phyloP scores from a whole-genome alignment of 495 filamentous ascomycete genomes.

The Cercophora newfieldiana region DNA sequence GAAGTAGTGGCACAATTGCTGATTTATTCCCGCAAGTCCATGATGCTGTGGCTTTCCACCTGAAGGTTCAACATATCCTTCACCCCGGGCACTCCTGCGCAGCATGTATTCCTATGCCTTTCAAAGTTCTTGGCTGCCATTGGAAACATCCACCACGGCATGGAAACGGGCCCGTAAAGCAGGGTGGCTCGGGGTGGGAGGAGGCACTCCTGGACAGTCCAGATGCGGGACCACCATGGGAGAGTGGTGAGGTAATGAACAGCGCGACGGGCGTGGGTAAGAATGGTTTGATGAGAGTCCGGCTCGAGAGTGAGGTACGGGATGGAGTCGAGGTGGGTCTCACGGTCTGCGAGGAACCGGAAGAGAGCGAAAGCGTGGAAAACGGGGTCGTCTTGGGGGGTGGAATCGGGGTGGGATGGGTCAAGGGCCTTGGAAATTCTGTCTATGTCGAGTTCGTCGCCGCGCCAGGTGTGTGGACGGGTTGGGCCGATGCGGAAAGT shows the following conservation, averaged over 20 bases:
- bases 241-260: constrained; percentile 1
- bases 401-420: too few species aligned
- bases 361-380: too few species aligned
- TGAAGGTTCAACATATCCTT: constrained; percentile 5
- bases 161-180: constrained; percentile 1
- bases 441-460: too few species aligned
- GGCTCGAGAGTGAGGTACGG: constrained; percentile 1
- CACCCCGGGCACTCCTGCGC: background rate
- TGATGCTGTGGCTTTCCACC: too few species aligned
- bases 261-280: background rate
- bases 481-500: too few species aligned
- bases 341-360: too few species aligned
- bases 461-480: too few species aligned
- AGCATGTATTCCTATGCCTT: background rate
- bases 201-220: constrained; percentile 10
- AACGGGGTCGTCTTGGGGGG: too few species aligned
- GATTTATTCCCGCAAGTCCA: too few species aligned
- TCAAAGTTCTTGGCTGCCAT: background rate
- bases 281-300: background rate
- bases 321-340: background rate
- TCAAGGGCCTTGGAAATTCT: too few species aligned
- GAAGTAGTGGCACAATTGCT: too few species aligned
- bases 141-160: background rate
- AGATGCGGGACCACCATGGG: constrained; percentile 10
- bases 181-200: background rate